Evolutionary conservation across 257 asterid genomes (phyloP), one percentile per base, ranked within the genome.

Genomic region (Solanum peruvianum): DNA sequence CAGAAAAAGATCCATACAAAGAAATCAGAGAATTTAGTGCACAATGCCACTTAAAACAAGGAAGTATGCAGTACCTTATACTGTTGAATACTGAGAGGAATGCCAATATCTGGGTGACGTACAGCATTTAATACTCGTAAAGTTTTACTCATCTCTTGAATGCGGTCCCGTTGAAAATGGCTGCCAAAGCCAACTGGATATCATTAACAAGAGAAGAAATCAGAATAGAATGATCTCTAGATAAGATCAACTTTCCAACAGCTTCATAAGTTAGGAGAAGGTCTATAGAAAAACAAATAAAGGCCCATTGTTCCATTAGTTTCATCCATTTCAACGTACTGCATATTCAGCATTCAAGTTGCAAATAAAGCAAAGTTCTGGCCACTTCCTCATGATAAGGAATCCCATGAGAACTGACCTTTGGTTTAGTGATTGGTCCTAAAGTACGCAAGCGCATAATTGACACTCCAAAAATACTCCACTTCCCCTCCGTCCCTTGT

Each of bases 131-230:
- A 87, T 66, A 97, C 98, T 77, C 99, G 98, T 87, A 97, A 91
- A 66, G 89, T 94, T 90, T 94, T 94, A 86, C 94, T 92, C 94
- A 92, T 96, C 90, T 97, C 99, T 88, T 92, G 95, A 87, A 97
- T 92, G 89, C 87, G 91, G 89, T 97, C 98, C 91, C 96, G 98
- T 88, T 93, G 97, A 91, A 95, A 90, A 88, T 95, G 96, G 94
- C 99, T 97, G 98, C 94, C 94, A 95, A 95, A 94, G 93, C 93
- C 95, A 95, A 94, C 96, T 92, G 96, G 94, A 90, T 92, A 93
- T 95, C 96, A 95, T 87, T 93, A 95, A 86, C 93, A 92, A 92
- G 93, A 92, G 91, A 88, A 91, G 86, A 91, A 94, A 93, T 91
- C 94, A 93, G 94, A 89, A 92, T 89, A 89, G 45, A 90, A 87